phyloP scores from a whole-genome alignment of 345 rosid genomes.

The Hibiscus tridactylites region DNA sequence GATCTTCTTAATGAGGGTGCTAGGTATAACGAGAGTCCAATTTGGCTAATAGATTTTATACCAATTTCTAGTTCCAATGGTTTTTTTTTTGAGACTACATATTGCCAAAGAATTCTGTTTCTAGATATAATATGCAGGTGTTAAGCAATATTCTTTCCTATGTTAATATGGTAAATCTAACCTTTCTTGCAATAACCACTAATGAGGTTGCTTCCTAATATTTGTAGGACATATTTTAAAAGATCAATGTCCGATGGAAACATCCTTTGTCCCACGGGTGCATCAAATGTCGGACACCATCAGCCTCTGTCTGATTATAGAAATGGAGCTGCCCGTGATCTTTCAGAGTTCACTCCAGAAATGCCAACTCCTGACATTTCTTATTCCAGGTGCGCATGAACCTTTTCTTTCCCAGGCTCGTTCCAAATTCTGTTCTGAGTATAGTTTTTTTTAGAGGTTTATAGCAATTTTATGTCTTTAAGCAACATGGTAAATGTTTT shows the following conservation, averaged over 20 bases:
- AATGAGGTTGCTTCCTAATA: constrained; percentile 1
- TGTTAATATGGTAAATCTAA: background rate
- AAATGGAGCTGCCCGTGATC: constrained; percentile 31
- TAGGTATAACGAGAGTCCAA: constrained; percentile 28
- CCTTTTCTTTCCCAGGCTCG: background rate
- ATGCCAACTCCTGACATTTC: constrained; percentile 43
- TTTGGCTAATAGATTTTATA: background rate
- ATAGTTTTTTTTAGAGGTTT: background rate
- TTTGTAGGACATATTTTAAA: constrained; percentile 51
- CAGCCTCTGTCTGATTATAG: constrained; percentile 25
- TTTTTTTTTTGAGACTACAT: background rate
- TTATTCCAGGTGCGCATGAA: constrained; percentile 43
- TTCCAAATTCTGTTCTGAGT: background rate
- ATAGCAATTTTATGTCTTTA: background rate
- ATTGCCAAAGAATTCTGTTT: background rate
- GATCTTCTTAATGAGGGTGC: constrained; percentile 33
- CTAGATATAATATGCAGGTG: background rate
- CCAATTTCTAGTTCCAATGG: background rate
- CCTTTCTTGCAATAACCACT: background rate
- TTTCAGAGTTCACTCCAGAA: constrained; percentile 57
- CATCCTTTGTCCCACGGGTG: constrained; percentile 27
- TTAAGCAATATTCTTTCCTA: background rate
- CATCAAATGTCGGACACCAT: constrained; percentile 24
- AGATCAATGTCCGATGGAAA: constrained; percentile 86
- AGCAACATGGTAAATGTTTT: background rate